Evolutionary conservation across 2,329 filamentous ascomycete genomes (phyloP), one percentile per base, ranked within the genome.

Genomic region (Paraphoma chrysanthemicola): DNA sequence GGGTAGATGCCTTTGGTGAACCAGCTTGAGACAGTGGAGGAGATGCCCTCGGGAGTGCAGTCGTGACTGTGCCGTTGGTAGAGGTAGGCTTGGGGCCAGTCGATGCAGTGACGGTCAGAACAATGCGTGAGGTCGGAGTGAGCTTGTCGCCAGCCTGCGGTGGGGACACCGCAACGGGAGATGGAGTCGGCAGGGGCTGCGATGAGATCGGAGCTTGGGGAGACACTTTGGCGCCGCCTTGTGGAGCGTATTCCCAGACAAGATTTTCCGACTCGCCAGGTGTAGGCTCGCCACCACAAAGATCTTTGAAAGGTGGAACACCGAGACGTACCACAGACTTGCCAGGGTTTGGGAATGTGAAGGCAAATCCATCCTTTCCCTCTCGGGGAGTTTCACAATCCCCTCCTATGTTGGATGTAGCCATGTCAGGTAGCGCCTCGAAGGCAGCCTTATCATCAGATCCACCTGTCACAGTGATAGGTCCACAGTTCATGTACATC

Each of bases 401-500:
- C 10, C 47, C 56, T 3, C 28, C 50, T 59, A 92, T 80, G 77
- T 95, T 95, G 58, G 90, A 88, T 1, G 88, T 80, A 47, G 92
- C 88, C 86, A 95, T 88, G 53, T 88, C 81, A 0, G 92, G 92
- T 36, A 96, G 88, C 2, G 16, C 41, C 2, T 69, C 54, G 9
- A 88, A 85, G 61, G 83, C 85, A 2, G 80, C 72, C 51, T 85
- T 70, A 38, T 86, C 84, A 39, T 75, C 70, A 2, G 78, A 72
- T 28, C 80, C 79, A 2, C 78, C 80, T 2, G 85, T 85, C 23
- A 97, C 82, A 0, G 81, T 85, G 51, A 96, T 77, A 0, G 90
- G 86, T 0, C 89, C 91, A 67, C 95, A 98, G 83, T 97, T 95
- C 92, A 96, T 96, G 83, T 98, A 98, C 85, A 97, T 91, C 52